Base-by-base conservation (phyloP, 2,329 filamentous ascomycete genomes). In the Colletotrichum liriopes region DNA sequence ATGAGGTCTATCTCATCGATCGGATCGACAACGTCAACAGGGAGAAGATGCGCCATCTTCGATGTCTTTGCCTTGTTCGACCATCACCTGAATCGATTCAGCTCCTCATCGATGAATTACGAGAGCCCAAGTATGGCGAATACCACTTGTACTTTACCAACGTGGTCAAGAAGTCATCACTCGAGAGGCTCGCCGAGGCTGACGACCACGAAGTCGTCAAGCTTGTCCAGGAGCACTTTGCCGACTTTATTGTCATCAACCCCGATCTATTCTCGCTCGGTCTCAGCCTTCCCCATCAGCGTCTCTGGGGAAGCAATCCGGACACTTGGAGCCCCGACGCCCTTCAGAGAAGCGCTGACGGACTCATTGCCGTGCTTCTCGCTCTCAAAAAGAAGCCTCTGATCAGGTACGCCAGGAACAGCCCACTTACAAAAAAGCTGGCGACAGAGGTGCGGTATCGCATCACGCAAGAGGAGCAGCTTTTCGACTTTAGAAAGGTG, bases 111-210 rank as follows among this genome's bases (percentile, higher is more conserved):
- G 96, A 99, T 79, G 96, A 99, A 85, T 88, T 99, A 67, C 90
- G 96, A 73, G 96, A 98, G 61, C 97, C 96, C 5, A 98, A 95
- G 81, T 99, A 99, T 78, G 96, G 96, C 75, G 96, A 99, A 84
- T 99, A 99, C 83, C 91, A 97, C 79, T 89, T 99, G 68, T 98
- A 97, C 82, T 98, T 99, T 82, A 98, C 95, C 86, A 99, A 99
- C 81, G 93, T 99, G 71, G 92, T 96, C 79, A 97, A 97, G 82
- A 99, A 99, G 83, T 98, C 96, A 2, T 94, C 96, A 0, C 87
- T 99, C 32, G 96, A 99, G 82, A 91, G 96, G 54, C 86, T 99
- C 54, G 96, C 96, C 43, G 97, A 99, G 86, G 95, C 96, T 35
- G 96, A 99, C 80, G 95, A 98, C 77, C 95, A 99, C 79, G 97